These are phyloP conservation scores for Ceratobasidium sp. DNA, from an alignment of 1,284 basidiomycete species.

Conservation along the genomic window DNA sequence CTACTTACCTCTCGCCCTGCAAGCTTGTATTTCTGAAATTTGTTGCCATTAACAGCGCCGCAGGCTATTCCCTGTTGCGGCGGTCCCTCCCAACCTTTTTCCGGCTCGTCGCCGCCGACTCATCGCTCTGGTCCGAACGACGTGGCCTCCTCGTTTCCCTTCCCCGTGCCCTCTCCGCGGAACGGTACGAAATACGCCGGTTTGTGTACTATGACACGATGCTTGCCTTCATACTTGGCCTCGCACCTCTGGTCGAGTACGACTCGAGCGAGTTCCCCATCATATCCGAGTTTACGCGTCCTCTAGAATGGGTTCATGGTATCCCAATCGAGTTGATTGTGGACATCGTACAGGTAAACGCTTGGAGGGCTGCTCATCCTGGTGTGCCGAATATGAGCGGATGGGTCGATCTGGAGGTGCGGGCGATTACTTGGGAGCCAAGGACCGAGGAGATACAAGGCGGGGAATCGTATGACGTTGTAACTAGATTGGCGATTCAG, in stretches of 20 bases:
- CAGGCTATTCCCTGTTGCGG: conserved; percentile 14
- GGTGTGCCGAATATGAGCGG: conserved; percentile 9
- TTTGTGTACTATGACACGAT: conserved; percentile 38
- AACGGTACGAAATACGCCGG: conserved; percentile 31
- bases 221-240: not conserved
- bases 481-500: conserved; percentile 24
- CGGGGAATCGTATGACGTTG: conserved; percentile 18
- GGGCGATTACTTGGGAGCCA: conserved; percentile 11
- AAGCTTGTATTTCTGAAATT: conserved; percentile 33
- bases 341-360: not conserved
- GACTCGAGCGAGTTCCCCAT: not conserved
- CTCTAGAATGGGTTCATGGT: conserved; percentile 29
- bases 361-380: conserved; percentile 9
- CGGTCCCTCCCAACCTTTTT: conserved; percentile 15
- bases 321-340: conserved; percentile 1
- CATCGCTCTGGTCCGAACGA: conserved; percentile 16
- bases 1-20: not conserved
- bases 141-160: conserved; percentile 9
- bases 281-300: not conserved
- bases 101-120: conserved; percentile 6
- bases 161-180: not conserved
- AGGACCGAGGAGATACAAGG: not conserved
- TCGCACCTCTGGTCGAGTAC: conserved; percentile 20
- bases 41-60: not conserved
- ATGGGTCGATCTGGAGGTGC: conserved; percentile 8